Conservation (phyloP, 306 rosid species). For the barrel medic (Medicago truncatula) region MtrunA17r5.0-ANR NC_053043.1:19552501-19553000, state of each 20-base stretch:
- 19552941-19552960: conserved; percentile 77
- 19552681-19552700: conserved; percentile 34
- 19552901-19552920: conserved; percentile 90
- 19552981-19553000: conserved; percentile 81
- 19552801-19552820: conserved; percentile 14
- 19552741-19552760: conserved; percentile 7
- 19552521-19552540: conserved; percentile 23
- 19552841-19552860: conserved; percentile 21
- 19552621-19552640: conserved; percentile 25
- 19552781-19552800: conserved; percentile 13
- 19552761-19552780: conserved; percentile 17
- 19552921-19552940: conserved; percentile 78
- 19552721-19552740: conserved; percentile 23
- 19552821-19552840: conserved; percentile 12
- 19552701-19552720: conserved; percentile 28
- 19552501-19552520: conserved; percentile 14
- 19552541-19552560: conserved; percentile 13
- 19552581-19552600: conserved; percentile 22
- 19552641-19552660: conserved; percentile 33
- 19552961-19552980: conserved; percentile 76
- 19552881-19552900: conserved; percentile 83
- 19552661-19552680: background rate
- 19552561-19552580: conserved; percentile 17
- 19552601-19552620: conserved; percentile 13
- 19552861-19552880: conserved; percentile 36